Percentiles rank a stretch among this genome's conserved stretches.
These are phyloP conservation scores for Trichoderma koningiopsis DNA, from an alignment of 2,329 filamentous ascomycete species.

Conservation along the genomic window DNA sequence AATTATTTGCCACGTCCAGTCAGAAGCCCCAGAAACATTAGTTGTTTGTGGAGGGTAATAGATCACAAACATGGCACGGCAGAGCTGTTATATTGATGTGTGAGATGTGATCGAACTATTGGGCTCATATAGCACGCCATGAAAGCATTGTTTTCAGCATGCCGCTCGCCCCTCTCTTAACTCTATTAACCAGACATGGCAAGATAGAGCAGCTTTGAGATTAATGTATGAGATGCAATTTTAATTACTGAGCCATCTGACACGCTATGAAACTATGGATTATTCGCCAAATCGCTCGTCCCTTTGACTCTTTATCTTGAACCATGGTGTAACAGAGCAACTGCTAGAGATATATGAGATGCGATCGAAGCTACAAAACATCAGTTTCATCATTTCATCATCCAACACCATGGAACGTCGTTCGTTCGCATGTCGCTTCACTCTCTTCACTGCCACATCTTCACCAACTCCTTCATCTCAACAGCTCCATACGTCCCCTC, in stretches of 20 bases:
- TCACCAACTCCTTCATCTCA: constrained; percentile 29
- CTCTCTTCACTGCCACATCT: not conserved
- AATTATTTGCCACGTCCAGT: not conserved
- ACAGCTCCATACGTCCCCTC: constrained; percentile 33
- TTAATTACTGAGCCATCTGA: too few relatives aligned
- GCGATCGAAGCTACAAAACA: not conserved
- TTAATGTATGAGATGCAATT: too few relatives aligned
- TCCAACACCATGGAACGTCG: not conserved
- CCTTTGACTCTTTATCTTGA: too few relatives aligned
- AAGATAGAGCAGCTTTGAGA: too few relatives aligned
- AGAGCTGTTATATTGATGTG: not conserved
- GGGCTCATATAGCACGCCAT: too few relatives aligned
- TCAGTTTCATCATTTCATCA: not conserved
- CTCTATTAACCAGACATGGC: too few relatives aligned
- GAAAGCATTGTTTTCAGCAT: too few relatives aligned
- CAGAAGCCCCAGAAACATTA: not conserved
- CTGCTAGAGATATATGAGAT: too few relatives aligned
- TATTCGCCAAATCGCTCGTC: too few relatives aligned
- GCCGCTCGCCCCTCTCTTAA: too few relatives aligned
- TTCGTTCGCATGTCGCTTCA: not conserved
- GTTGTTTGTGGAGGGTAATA: not conserved
- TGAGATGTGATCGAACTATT: not conserved
- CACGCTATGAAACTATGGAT: too few relatives aligned
- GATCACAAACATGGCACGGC: not conserved
- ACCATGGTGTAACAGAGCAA: too few relatives aligned